phyloP scores from a whole-genome alignment of 2,329 filamentous ascomycete species.

The Tolypocladium inflatum region DNA sequence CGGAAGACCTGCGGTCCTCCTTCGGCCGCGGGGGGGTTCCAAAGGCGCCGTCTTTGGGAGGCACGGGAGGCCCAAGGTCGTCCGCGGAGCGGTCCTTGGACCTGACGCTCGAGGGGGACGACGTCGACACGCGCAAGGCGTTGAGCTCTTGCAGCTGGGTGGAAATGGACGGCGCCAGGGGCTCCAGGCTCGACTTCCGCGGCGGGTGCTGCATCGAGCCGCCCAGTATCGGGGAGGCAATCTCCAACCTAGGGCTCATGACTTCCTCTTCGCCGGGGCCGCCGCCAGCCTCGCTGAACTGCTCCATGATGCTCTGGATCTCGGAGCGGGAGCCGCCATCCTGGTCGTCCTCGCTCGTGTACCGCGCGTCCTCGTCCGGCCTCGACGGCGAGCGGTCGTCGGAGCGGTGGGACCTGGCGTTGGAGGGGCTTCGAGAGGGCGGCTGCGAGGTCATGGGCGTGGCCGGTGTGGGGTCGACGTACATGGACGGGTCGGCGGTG shows the following conservation, averaged over 20 bases:
- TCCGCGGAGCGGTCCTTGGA: constrained; percentile 28
- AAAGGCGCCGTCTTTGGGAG: constrained; percentile 47
- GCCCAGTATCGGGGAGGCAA: constrained; percentile 70
- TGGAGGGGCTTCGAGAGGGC: constrained; percentile 49
- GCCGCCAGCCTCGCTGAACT: constrained; percentile 70
- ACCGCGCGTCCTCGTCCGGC: constrained; percentile 49
- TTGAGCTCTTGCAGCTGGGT: constrained; percentile 39
- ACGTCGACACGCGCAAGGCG: constrained; percentile 28
- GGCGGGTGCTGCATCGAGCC: constrained; percentile 63
- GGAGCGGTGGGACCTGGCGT: constrained; percentile 37
- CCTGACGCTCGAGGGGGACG: constrained; percentile 27
- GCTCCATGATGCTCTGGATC: constrained; percentile 96
- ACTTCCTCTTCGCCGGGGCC: constrained; percentile 71
- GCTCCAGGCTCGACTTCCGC: constrained; percentile 78
- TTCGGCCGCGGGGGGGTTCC: constrained; percentile 25
- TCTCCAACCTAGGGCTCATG: constrained; percentile 81
- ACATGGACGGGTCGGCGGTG: constrained; percentile 35
- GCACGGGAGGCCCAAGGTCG: constrained; percentile 46
- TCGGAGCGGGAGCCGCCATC: constrained; percentile 69
- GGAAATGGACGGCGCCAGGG: constrained; percentile 42
- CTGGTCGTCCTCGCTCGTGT: constrained; percentile 51
- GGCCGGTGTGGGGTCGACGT: constrained; percentile 49
- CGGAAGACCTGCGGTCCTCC: constrained; percentile 24
- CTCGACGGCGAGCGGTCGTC: constrained; percentile 41
- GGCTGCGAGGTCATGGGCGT: constrained; percentile 46